Evolutionary conservation across 2,329 filamentous ascomycete species (phyloP).

Genomic region (Claviceps sp.): DNA sequence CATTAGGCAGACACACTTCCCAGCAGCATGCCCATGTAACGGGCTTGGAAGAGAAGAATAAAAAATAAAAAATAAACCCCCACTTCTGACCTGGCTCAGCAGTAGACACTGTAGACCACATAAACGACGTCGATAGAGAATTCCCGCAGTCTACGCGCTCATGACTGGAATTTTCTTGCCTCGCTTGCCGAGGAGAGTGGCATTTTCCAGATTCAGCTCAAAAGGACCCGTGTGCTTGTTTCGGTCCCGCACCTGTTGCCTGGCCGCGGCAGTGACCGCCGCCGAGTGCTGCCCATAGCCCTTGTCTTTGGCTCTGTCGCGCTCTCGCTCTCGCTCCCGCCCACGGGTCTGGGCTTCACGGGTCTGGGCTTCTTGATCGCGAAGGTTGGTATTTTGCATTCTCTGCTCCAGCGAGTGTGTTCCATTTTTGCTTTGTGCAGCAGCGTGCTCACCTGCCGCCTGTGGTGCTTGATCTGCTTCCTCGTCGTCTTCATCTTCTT

Average conservation of each 20-base stretch:
- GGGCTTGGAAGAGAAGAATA: no score
- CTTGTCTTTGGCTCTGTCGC: slow-evolving; percentile 28
- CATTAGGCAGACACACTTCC: no score
- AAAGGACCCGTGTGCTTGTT: slow-evolving; percentile 68
- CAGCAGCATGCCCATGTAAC: no score
- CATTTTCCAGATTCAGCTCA: slow-evolving; percentile 82
- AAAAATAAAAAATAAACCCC: no score
- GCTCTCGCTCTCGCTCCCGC: slow-evolving; percentile 22
- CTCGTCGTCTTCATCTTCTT: slow-evolving; percentile 46
- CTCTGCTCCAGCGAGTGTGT: slow-evolving; percentile 71
- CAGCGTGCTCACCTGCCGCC: slow-evolving; percentile 43
- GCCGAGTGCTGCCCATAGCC: slow-evolving; percentile 88
- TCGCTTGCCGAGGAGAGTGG: slow-evolving; percentile 70
- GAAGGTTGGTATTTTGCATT: slow-evolving; percentile 70
- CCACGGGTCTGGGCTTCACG: slow-evolving; percentile 20
- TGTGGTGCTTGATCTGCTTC: not conserved
- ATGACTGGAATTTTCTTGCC: slow-evolving; percentile 39
- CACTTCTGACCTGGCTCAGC: no score
- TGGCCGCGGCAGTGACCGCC: slow-evolving; percentile 69
- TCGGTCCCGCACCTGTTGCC: slow-evolving; percentile 59
- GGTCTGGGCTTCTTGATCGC: slow-evolving; percentile 27
- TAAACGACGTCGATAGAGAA: no score
- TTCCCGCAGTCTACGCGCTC: slow-evolving; percentile 17
- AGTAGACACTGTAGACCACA: no score
- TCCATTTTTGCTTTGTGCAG: slow-evolving; percentile 28